A percentile compares a stretch with the other conserved stretches of the same genome.
Conservation (phyloP, 192 early-diverging fungal genomes). For the Piromyces sp. region DNA sequence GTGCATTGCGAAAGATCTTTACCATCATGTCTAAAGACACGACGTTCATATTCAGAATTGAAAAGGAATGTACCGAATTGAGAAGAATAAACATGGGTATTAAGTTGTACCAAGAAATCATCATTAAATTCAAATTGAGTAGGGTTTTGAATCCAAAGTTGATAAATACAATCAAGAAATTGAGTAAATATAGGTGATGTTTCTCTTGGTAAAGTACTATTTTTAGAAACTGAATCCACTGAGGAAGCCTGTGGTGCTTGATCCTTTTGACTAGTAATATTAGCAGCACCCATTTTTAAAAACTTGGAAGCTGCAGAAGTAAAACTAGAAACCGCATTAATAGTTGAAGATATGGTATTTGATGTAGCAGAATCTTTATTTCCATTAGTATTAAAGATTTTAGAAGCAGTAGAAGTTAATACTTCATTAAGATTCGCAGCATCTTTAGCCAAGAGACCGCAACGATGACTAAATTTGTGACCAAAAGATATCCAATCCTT, state of each 20-base stretch:
- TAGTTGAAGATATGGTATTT: slow-evolving; percentile 9
- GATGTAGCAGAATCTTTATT: slow-evolving; percentile 30
- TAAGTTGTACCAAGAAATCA: slow-evolving; percentile 56
- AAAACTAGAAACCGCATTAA: not conserved
- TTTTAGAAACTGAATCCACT: slow-evolving; percentile 5
- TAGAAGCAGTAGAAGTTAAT: slow-evolving; percentile 26
- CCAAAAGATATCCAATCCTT: slow-evolving; percentile 98
- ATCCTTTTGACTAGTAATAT: not conserved
- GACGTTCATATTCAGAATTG: slow-evolving; percentile 70
- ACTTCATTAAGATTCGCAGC: not conserved
- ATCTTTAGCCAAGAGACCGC: slow-evolving; percentile 64
- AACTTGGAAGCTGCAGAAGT: not conserved
- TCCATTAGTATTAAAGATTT: slow-evolving; percentile 34
- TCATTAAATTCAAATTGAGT: slow-evolving; percentile 88
- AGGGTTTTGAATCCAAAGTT: slow-evolving; percentile 72
- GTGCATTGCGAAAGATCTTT: not conserved
- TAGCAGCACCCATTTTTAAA: not conserved
- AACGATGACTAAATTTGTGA: slow-evolving; percentile 84
- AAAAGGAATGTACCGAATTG: slow-evolving; percentile 90
- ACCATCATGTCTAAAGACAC: not conserved
- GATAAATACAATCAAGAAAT: slow-evolving; percentile 92
- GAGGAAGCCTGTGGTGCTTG: not conserved
- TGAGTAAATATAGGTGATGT: slow-evolving; percentile 91
- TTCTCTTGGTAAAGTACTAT: slow-evolving; percentile 33
- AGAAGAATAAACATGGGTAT: slow-evolving; percentile 73